Evolutionary conservation across 2,329 filamentous ascomycete species (phyloP).

Genomic region (Paradendryphiella salina): DNA sequence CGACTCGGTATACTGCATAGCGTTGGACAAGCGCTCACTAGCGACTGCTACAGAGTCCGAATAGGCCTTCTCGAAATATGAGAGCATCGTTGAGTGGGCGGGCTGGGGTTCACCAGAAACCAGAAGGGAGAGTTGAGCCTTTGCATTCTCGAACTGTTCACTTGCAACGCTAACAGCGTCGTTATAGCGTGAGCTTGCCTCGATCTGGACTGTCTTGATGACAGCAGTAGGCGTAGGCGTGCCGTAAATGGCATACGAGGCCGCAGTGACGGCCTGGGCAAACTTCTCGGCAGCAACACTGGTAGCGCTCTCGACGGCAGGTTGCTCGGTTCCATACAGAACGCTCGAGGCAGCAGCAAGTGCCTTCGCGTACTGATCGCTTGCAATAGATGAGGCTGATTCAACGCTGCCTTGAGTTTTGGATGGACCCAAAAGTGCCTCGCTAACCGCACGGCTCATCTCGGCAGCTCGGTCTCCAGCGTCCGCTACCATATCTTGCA

Average conservation of each 20-base stretch:
- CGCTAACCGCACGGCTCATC: conserved; percentile 59
- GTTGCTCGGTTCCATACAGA: conserved; percentile 56
- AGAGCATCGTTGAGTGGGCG: conserved; percentile 68
- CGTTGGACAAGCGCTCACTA: conserved; percentile 61
- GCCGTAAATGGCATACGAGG: conserved; percentile 61
- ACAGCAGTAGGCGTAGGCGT: conserved; percentile 53
- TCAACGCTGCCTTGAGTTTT: conserved; percentile 54
- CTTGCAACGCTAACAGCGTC: conserved; percentile 67
- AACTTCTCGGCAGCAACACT: conserved; percentile 60
- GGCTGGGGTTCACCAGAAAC: conserved; percentile 71
- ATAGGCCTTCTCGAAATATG: conserved; percentile 70
- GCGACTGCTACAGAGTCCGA: conserved; percentile 66
- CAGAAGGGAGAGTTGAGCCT: conserved; percentile 67
- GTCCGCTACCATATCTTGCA: conserved; percentile 56
- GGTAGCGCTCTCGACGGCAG: conserved; percentile 50
- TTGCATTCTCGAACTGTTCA: conserved; percentile 67
- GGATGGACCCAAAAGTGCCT: conserved; percentile 56
- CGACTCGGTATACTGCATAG: conserved; percentile 52
- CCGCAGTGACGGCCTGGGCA: conserved; percentile 61
- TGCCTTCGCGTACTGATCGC: conserved; percentile 61
- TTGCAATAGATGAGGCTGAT: conserved; percentile 58
- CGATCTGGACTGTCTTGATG: conserved; percentile 53
- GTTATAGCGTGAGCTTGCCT: conserved; percentile 62
- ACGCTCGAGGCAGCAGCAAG: conserved; percentile 60
- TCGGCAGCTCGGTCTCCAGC: conserved; percentile 59